Percentiles rank a stretch among this genome's conserved stretches.
Conservation (phyloP, 2,329 filamentous ascomycete genomes). For the Plectosphaerella cucumerina region DNA sequence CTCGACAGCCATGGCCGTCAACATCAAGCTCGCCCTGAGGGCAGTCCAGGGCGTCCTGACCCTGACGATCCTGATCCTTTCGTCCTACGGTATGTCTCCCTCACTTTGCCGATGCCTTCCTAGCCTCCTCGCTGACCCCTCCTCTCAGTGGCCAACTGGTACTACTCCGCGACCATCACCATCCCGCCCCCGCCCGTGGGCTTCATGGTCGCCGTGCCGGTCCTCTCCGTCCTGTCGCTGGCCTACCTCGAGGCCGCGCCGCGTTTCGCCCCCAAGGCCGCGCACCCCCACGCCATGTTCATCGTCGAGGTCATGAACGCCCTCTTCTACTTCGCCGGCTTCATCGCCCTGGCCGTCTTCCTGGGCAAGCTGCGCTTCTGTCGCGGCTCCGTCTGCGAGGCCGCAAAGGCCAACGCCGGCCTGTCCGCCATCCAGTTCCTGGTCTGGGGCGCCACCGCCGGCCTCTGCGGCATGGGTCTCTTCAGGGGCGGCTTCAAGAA, state of each 20-base stretch:
- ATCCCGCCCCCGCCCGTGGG: conserved; percentile 52
- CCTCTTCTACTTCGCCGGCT: conserved; percentile 55
- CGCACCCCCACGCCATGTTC: conserved; percentile 45
- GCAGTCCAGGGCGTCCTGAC: conserved; percentile 40
- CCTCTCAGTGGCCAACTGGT: conserved; percentile 54
- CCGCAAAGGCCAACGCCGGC: conserved; percentile 50
- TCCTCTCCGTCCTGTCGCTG: conserved; percentile 52
- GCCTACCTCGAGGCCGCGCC: conserved; percentile 48
- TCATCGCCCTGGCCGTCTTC: conserved; percentile 55
- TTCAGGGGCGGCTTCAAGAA: conserved; percentile 41
- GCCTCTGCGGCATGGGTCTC: conserved; percentile 40
- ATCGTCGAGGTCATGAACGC: conserved; percentile 47
- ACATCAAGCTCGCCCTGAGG: conserved; percentile 37
- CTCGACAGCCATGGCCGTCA: not conserved
- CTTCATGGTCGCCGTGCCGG: conserved; percentile 52
- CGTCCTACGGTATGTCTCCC: conserved; percentile 40
- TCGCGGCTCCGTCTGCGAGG: conserved; percentile 50
- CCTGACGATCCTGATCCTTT: conserved; percentile 41
- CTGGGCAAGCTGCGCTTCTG: conserved; percentile 53
- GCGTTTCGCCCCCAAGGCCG: conserved; percentile 35
- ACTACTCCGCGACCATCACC: conserved; percentile 49
- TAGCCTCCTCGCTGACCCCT: conserved; percentile 10
- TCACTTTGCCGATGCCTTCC: not conserved
- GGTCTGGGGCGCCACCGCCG: conserved; percentile 46
- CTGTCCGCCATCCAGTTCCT: conserved; percentile 50